Conservation (phyloP, 225 moss, liverwort and hornwort species). For the Bryoerythrophyllum caledonicum region DNA sequence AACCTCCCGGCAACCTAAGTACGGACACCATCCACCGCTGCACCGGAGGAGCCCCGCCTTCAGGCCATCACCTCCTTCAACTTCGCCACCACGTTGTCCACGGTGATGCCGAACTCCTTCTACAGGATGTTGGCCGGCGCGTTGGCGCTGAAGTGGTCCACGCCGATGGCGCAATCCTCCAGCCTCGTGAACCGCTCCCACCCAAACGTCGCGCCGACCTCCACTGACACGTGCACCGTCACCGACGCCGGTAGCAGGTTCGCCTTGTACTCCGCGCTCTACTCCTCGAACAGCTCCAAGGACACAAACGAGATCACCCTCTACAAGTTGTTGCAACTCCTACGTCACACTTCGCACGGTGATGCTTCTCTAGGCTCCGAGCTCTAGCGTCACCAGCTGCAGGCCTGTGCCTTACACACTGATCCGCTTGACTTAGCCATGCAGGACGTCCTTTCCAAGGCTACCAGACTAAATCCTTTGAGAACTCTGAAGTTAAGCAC, state of each 20-base stretch:
- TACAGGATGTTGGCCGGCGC: slow-evolving; percentile 66
- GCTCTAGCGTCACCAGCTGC: no score
- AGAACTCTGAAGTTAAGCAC: no score
- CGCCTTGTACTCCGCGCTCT: slow-evolving; percentile 89
- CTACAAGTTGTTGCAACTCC: no score
- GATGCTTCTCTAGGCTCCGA: no score
- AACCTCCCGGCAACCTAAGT: neutral
- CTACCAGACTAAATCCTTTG: no score
- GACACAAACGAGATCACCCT: slow-evolving; percentile 66
- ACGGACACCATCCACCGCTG: neutral
- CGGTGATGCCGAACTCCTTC: slow-evolving; percentile 69
- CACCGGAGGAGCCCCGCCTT: neutral
- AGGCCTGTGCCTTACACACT: no score
- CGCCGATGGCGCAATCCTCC: slow-evolving; percentile 52
- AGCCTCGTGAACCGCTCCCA: slow-evolving; percentile 73
- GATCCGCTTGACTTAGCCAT: no score
- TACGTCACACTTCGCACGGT: no score
- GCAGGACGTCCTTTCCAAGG: no score
- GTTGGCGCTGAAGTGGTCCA: slow-evolving; percentile 78
- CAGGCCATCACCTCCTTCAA: slow-evolving; percentile 57
- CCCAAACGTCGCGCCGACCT: slow-evolving; percentile 86
- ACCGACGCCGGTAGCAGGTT: slow-evolving; percentile 56
- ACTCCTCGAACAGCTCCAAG: slow-evolving; percentile 88
- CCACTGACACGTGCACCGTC: slow-evolving; percentile 71
- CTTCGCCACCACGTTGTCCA: slow-evolving; percentile 72